Base-by-base conservation (phyloP, 345 rosid genomes). In the Sisymbrium altissimum region DNA sequence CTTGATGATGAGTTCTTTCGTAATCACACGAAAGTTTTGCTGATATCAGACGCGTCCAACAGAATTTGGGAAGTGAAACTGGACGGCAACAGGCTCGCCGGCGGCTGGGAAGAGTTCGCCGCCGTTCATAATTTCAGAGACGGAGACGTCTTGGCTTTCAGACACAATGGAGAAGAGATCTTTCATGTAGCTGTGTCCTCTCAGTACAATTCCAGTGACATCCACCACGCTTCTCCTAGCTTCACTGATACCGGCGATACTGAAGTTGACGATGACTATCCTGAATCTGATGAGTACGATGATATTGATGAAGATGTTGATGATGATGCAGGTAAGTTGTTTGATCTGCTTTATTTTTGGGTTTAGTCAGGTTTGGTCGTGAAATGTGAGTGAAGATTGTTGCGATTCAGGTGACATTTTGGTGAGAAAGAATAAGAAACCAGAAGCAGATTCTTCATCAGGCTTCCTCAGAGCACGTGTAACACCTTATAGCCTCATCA, bases 31-130 rank as follows among this genome's bases (percentile, higher is more conserved):
- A 76, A 68, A 69, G 75, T 69, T 9, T 43, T 36, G 14, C 69
- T 76, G 13, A 63, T 5, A 54, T 69, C 79, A 0, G 59, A 69
- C 9, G 21, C n/a, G 1, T 69, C 74, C 1, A 57, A 32, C 11
- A 69, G 18, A 9, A 5, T 38, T 23, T 62, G 79, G 71, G 19
- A 69, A 43, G 79, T 76, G 58, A 69, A 69, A 36, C 1, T 76
- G 21, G 25, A 54, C 35, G 53, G 65, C 10, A 23, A 12, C 27
- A 44, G 13, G 39, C 63, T 76, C 33, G 29, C 70, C 25, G 64
- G 40, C 10, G 79, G 79, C 40, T 76, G 79, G 79, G 70, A 68
- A 35, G 44, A 62, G 50, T 76, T 76, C 64, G 65, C 70, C 59
- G 15, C 8, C 7, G 36, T 14, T 13, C 57, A 69, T n/a, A n/a